Evolutionary conservation across 2,329 filamentous ascomycete species (phyloP), one percentile per base, ranked within the genome.

Genomic region (Blastomyces emzantsi): DNA sequence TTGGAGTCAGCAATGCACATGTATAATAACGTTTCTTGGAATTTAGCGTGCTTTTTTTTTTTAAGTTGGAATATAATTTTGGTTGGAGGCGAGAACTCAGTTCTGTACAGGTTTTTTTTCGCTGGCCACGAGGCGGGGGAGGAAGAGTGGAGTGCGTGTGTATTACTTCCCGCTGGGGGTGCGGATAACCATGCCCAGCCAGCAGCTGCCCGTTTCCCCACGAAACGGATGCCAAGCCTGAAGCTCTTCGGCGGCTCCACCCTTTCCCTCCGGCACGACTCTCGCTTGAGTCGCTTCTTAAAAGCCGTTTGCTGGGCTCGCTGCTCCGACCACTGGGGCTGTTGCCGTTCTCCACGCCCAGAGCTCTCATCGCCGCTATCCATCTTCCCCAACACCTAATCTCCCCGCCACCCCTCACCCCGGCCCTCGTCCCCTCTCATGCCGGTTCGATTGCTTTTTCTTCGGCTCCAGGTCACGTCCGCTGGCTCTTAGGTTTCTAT

Each of bases 211-310:
- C n/a, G 52, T 3, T 57, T 5, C 55, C 19, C 19, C 33, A n/a
- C 33, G 33, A 57, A 25, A 17, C 39, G 55, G 55, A 41, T 28
- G 55, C 55, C 55, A 58, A 58, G 55, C 55, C 55, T 58, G n/a
- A n/a, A 58, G 55, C 33, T 43, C n/a, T 39, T n/a, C 9, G 33
- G 33, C 30, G 30, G 36, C 55, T 58, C 55, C 55, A 58, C 55
- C 19, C n/a, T 17, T 55, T 36, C 33, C 33, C 33, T 33, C 33
- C 33, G 4, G 7, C 33, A 33, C 33, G 7, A 8, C 7, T 33
- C 33, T 36, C 8, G 33, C n/a, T n/a, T n/a, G n/a, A n/a, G n/a
- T n/a, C n/a, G n/a, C 33, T 36, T 11, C 33, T 36, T 36, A 7
- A 36, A 1, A 6, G 33, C 33, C 33, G 33, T 36, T 36, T 7